Conservation (phyloP, 805 yeast genomes). For the Candida cerambycidarum region DNA sequence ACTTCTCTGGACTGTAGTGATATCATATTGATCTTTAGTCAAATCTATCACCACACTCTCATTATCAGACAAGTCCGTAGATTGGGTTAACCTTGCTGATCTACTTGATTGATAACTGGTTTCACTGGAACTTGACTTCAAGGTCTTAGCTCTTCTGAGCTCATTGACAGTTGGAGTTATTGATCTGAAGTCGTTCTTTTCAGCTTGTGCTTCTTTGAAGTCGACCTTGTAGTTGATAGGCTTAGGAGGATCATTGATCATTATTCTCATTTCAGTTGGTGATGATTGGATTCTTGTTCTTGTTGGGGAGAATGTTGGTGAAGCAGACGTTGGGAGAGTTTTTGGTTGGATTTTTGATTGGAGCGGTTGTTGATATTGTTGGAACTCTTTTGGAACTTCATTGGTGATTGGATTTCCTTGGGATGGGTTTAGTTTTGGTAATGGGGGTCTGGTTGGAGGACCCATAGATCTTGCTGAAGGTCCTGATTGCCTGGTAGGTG, state of each 20-base stretch:
- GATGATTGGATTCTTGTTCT: neutral
- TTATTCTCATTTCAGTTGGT: slow-evolving; percentile 25
- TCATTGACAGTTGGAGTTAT: slow-evolving; percentile 15
- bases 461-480: too few species aligned
- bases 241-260: slow-evolving; percentile 34
- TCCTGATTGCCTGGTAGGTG: too few species aligned
- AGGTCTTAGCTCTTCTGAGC: slow-evolving; percentile 6
- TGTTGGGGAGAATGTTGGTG: too few species aligned
- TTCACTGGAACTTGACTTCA: slow-evolving; percentile 8
- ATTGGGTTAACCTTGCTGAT: slow-evolving; percentile 20
- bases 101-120: slow-evolving; percentile 30
- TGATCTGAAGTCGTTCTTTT: slow-evolving; percentile 7
- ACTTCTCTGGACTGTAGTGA: slow-evolving; percentile 35
- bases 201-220: slow-evolving; percentile 29
- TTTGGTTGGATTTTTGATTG: neutral
- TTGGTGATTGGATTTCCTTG: neutral
- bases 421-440: too few species aligned
- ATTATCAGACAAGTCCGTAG: slow-evolving; percentile 31
- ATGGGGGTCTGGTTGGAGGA: too few species aligned
- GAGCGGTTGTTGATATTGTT: neutral
- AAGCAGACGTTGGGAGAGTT: slow-evolving; percentile 6
- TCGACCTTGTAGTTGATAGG: slow-evolving; percentile 39
- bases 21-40: slow-evolving; percentile 40
- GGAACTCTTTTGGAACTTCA: neutral
- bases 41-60: slow-evolving; percentile 43